Base-by-base conservation (phyloP, 805 yeast genomes). In the Ogataea corticis region DNA sequence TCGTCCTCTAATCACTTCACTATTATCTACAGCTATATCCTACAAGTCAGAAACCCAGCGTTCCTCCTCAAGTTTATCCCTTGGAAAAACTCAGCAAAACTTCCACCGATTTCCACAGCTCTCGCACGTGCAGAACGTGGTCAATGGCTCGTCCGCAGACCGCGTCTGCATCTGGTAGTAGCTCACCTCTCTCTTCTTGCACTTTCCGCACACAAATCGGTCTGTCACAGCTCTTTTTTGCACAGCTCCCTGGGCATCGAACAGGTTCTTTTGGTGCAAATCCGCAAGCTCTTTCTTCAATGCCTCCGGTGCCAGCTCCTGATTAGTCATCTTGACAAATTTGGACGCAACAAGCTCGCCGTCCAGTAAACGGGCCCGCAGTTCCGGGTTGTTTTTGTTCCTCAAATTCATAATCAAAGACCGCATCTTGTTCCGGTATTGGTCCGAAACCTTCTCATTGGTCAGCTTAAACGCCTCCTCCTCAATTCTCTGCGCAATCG, bases 81-180 rank as follows among this genome's bases (percentile, higher is more conserved):
- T 30, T 13, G n/a, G n/a, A n/a, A n/a, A n/a, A n/a, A 3, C 27
- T 56, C 65, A 91, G 27, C 96, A 87, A 64, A 94, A 94, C 69
- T 94, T 94, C 99, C 99, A 94, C 67, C 98, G 80, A 63, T 94
- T 89, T 51, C 98, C 98, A 72, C 99, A 94, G 54, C 81, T 88
- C 61, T 91, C 97, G 72, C 99, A 94, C 3, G 97, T 91, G 73
- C 99, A 94, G 65, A 94, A 94, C 1, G 99, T 94, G 7, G 99
- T 94, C 60, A 94, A 78, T 48, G 99, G 99, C 69, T 94, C 99
- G 80, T 94, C 99, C 15, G 99, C 99, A 46, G 96, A 87, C 69
- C 99, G 78, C 28, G 99, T 94, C 74, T 94, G 99, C 85, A 94
- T 79, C 71, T 94, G 99, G 68, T 91, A 92, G 67, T 94, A 94